Evolutionary conservation across 2,329 filamentous ascomycete species (phyloP).

Genomic region (Alternaria metachromatica): DNA sequence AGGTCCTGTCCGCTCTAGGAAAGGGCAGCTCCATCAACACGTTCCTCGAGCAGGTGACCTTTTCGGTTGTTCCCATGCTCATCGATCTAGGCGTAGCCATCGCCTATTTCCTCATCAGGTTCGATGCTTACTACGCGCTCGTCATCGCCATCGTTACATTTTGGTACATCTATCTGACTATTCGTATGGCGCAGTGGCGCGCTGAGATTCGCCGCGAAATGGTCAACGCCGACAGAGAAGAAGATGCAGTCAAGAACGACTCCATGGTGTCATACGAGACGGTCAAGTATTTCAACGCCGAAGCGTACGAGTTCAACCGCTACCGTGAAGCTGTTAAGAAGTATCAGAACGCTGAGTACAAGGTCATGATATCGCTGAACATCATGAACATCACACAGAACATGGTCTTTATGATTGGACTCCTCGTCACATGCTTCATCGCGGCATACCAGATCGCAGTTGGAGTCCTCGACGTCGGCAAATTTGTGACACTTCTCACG

Average conservation of each 20-base stretch:
- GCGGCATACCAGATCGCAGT: constrained; percentile 72
- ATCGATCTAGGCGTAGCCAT: constrained; percentile 88
- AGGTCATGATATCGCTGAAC: constrained; percentile 63
- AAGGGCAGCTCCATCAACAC: constrained; percentile 96
- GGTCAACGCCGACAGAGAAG: constrained; percentile 92
- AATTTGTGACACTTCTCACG: constrained; percentile 74
- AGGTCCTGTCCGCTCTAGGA: constrained; percentile 92
- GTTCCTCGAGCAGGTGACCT: constrained; percentile 95
- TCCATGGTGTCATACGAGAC: constrained; percentile 98
- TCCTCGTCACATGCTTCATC: constrained; percentile 73
- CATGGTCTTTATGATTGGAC: constrained; percentile 67
- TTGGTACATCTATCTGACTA: constrained; percentile 94
- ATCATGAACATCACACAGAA: constrained; percentile 68
- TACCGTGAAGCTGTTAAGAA: constrained; percentile 63
- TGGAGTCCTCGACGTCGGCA: constrained; percentile 66
- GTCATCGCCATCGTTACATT: constrained; percentile 91
- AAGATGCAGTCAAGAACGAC: constrained; percentile 98
- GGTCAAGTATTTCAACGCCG: constrained; percentile 70
- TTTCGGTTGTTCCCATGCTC: constrained; percentile 93
- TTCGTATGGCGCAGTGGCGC: constrained; percentile 92
- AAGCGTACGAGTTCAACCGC: constrained; percentile 63
- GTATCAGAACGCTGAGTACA: constrained; percentile 65
- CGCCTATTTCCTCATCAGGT: constrained; percentile 76
- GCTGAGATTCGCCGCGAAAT: constrained; percentile 90
- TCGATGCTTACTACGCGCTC: constrained; percentile 88